Conservation (phyloP, 225 moss, liverwort and hornwort species). For the Polytrichum commune region DNA sequence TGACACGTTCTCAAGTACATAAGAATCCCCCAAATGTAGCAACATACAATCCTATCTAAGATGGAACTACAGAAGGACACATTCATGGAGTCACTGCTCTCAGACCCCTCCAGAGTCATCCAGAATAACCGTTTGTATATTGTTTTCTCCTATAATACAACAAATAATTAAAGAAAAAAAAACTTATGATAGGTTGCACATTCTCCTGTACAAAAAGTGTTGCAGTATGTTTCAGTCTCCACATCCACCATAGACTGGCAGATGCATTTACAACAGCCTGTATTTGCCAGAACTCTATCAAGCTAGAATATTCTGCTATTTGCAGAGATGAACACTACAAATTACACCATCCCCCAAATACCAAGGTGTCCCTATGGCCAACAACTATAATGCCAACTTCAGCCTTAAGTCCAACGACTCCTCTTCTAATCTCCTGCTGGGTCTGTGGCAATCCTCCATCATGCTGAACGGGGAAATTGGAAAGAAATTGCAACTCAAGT, state of each 20-base stretch:
- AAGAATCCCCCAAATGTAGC: too few relatives aligned
- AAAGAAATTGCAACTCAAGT: conserved; percentile 28
- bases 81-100: too few relatives aligned
- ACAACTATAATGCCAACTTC: conserved; percentile 51
- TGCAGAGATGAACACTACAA: neutral
- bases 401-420: conserved; percentile 51
- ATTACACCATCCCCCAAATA: neutral
- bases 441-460: conserved; percentile 35
- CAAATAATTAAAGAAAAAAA: neutral
- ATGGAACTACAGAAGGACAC: too few relatives aligned
- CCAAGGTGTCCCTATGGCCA: neutral
- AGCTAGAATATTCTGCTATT: neutral
- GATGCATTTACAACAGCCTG: neutral
- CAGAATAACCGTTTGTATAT: neutral
- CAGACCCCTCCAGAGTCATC: neutral
- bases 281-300: neutral
- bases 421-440: conserved; percentile 24
- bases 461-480: conserved; percentile 31
- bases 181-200: neutral
- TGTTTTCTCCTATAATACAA: conserved; percentile 7
- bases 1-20: too few relatives aligned
- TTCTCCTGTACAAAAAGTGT: conserved; percentile 9
- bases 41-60: too few relatives aligned
- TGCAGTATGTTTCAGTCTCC: neutral
- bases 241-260: neutral